Conservation (phyloP, 2,329 filamentous ascomycete genomes). For the Sclerotinia nivalis region DNA sequence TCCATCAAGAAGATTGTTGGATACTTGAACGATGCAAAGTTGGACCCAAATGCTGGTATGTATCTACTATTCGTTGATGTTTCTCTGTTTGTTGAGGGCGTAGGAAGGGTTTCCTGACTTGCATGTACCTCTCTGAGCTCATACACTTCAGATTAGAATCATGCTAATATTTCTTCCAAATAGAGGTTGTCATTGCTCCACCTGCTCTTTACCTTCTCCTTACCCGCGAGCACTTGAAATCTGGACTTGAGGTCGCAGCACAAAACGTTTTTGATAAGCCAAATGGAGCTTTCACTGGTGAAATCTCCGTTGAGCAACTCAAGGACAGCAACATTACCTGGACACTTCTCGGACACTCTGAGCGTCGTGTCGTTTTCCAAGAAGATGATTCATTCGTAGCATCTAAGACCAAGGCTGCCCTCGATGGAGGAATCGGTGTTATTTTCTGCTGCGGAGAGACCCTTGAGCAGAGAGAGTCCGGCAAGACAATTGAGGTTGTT, state of each 20-base stretch:
- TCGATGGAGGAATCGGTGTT: slow-evolving; percentile 83
- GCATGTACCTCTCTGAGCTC: background rate
- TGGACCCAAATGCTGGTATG: slow-evolving; percentile 74
- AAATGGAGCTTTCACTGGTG: slow-evolving; percentile 94
- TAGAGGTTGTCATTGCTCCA: slow-evolving; percentile 93
- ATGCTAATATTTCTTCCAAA: slow-evolving; percentile 9
- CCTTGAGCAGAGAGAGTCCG: slow-evolving; percentile 84
- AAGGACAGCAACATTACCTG: slow-evolving; percentile 86
- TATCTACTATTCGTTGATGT: slow-evolving; percentile 30
- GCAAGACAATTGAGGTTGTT: slow-evolving; percentile 82
- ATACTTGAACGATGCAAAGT: slow-evolving; percentile 81
- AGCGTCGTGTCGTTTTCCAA: slow-evolving; percentile 85
- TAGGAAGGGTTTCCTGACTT: background rate
- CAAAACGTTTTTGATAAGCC: slow-evolving; percentile 99
- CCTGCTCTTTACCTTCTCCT: slow-evolving; percentile 88
- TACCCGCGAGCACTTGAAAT: slow-evolving; percentile 74
- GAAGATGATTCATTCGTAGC: slow-evolving; percentile 86
- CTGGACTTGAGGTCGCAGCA: slow-evolving; percentile 80
- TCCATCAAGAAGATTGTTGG: slow-evolving; percentile 89
- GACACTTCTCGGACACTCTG: slow-evolving; percentile 91
- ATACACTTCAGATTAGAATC: background rate
- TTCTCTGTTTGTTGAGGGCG: slow-evolving; percentile 9
- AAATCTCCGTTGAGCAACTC: slow-evolving; percentile 90
- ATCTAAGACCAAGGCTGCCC: slow-evolving; percentile 89
- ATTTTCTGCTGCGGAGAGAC: slow-evolving; percentile 98